Base-by-base conservation (phyloP, 345 rosid species). In the Ceriops decandra region DNA sequence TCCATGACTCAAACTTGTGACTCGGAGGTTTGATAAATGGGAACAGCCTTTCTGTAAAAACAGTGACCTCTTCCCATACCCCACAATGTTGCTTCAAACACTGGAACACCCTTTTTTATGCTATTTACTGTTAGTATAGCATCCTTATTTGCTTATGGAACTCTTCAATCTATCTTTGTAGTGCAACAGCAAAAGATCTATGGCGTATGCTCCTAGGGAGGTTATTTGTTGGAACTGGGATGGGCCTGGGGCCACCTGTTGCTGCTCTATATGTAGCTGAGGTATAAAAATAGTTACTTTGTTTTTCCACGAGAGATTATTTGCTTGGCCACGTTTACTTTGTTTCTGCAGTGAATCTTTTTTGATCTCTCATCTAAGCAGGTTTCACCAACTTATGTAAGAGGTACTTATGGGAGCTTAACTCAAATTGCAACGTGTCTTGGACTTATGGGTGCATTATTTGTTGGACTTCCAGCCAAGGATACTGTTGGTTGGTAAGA, bases 131-230 rank as follows among this genome's bases (percentile, higher is more conserved):
- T 60, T 21, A 2, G 6, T 59, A 31, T 22, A 57, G 47, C 28
- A 19, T 16, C 16, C 20, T 17, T 67, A 13, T 53, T 6, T 57
- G 64, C 53, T 72, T 22, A 64, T 54, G 42, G 65, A 30, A 36
- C 57, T 21, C 30, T 54, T 63, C 22, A 67, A 71, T 60, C 66
- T 69, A 31, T 57, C 47, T 38, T 70, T 82, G 84, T 91, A 93
- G 98, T 82, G 98, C 96, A 56, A 73, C 84, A 72, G 79, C 97
- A 3, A 87, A 81, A 68, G 78, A 75, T 77, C 84, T 87, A 54
- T 82, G 90, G 93, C 93, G 91, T 72, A 93, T 93, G 98, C 97
- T 93, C 68, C 75, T 89, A 17, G 98, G 97, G 64, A 84, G 98
- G 81, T 80, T 90, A 54, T 76, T 90, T 74, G 97, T 93, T 52